phyloP scores from a whole-genome alignment of 1,284 basidiomycete species.

The Ganoderma sinense region DNA sequence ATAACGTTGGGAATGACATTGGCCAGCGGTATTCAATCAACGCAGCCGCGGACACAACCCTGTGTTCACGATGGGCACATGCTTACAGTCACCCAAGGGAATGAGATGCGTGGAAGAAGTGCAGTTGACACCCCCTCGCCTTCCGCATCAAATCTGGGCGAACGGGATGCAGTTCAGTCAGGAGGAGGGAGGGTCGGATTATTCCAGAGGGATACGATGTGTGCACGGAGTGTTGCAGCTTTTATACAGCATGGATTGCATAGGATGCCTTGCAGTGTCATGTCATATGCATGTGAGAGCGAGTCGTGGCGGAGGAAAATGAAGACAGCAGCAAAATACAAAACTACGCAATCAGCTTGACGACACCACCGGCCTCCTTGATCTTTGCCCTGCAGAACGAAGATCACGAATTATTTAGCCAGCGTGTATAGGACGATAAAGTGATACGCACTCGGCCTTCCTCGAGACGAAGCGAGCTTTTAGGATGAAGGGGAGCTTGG shows the following conservation, averaged over 20 bases:
- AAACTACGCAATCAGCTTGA: slow-evolving; percentile 87
- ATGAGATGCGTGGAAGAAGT: too few relatives aligned
- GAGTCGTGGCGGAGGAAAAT: slow-evolving; percentile 28
- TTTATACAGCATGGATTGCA: slow-evolving; percentile 36
- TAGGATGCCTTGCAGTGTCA: slow-evolving; percentile 38
- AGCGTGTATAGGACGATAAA: slow-evolving; percentile 14
- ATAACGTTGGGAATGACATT: not conserved
- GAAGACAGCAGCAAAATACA: slow-evolving; percentile 36
- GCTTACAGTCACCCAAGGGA: not conserved
- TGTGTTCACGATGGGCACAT: not conserved
- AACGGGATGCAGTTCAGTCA: not conserved
- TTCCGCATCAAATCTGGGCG: too few relatives aligned
- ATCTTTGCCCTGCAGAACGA: slow-evolving; percentile 68
- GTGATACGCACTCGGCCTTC: slow-evolving; percentile 81
- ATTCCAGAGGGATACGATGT: not conserved
- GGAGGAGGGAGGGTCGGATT: not conserved
- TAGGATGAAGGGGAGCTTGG: slow-evolving; percentile 90
- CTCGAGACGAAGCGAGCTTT: slow-evolving; percentile 94
- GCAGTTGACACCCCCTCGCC: too few relatives aligned
- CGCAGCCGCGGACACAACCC: not conserved
- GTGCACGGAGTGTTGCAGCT: not conserved
- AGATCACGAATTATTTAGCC: slow-evolving; percentile 1
- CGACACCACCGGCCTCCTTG: slow-evolving; percentile 94
- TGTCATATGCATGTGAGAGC: slow-evolving; percentile 44
- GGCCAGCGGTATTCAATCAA: not conserved